phyloP scores from a whole-genome alignment of 2,329 filamentous ascomycete species.

The Cordyceps cateniannulata region DNA sequence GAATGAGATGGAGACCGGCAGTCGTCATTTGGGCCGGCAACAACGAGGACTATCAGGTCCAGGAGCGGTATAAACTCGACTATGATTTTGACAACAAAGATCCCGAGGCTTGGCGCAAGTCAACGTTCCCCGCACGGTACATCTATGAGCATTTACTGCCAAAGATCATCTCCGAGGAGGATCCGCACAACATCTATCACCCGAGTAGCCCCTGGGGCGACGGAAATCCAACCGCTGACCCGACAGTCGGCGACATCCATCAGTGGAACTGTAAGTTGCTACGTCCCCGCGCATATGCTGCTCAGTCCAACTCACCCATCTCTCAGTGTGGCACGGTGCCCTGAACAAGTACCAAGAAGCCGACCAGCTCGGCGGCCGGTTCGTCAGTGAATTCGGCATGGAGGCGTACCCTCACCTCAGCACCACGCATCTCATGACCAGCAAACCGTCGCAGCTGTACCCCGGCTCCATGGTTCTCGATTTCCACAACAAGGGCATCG shows the following conservation, averaged over 20 bases:
- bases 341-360: conserved; percentile 74
- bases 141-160: conserved; percentile 72
- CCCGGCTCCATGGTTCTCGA: conserved; percentile 69
- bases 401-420: conserved; percentile 60
- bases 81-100: conserved; percentile 70
- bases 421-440: conserved; percentile 62
- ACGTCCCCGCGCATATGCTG: not conserved
- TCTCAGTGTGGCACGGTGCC: conserved; percentile 59
- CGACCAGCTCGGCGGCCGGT: conserved; percentile 62
- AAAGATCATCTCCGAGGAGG: conserved; percentile 54
- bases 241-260: conserved; percentile 71
- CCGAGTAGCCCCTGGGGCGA: conserved; percentile 69
- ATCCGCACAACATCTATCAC: conserved; percentile 61
- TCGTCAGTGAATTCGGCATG: conserved; percentile 81
- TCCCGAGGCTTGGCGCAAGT: conserved; percentile 65
- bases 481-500: conserved; percentile 78
- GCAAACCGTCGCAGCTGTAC: conserved; percentile 41
- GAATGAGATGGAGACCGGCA: conserved; percentile 52
- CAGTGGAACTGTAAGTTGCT: conserved; percentile 50
- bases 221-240: conserved; percentile 48
- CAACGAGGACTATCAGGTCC: conserved; percentile 74
- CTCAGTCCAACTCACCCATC: not conserved
- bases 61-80: conserved; percentile 59
- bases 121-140: conserved; percentile 67
- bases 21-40: conserved; percentile 74